Percentiles rank a stretch among this genome's conserved stretches.
Conservation (phyloP, 2,329 filamentous ascomycete species). For the Fulvia fulva region DNA sequence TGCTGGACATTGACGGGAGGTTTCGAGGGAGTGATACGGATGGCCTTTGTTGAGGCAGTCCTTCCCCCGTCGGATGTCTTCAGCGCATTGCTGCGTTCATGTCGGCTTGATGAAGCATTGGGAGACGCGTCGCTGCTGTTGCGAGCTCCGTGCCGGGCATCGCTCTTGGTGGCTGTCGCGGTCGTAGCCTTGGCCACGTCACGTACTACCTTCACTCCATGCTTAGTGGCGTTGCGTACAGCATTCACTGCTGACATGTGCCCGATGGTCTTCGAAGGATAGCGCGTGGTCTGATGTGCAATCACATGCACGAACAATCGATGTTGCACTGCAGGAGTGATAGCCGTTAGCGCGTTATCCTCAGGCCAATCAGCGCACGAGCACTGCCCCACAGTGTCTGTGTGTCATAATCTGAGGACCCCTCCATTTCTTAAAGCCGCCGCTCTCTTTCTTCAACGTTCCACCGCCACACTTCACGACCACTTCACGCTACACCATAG, state of each 20-base stretch:
- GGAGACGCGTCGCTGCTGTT: not conserved
- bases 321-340: not conserved
- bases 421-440: not conserved
- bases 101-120: not conserved
- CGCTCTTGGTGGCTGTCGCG: not conserved
- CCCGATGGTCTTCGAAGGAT: not conserved
- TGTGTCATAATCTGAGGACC: constrained; percentile 1
- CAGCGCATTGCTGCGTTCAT: not conserved
- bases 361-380: no score
- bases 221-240: not conserved
- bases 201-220: not conserved
- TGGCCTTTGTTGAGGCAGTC: no score
- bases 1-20: no score
- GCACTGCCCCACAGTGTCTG: not conserved
- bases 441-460: constrained; percentile 6
- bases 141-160: not conserved
- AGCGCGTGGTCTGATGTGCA: not conserved
- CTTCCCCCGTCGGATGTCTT: not conserved
- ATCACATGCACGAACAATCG: constrained; percentile 3
- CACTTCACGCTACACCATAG: constrained; percentile 4
- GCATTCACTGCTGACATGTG: constrained; percentile 2
- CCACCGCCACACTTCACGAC: constrained; percentile 4
- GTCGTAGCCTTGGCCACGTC: not conserved
- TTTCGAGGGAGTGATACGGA: no score
- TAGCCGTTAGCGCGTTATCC: no score